These are phyloP conservation scores for Raphidocelis subcapitata DNA, from an alignment of 139 green algal species.

Conservation along the genomic window DNA sequence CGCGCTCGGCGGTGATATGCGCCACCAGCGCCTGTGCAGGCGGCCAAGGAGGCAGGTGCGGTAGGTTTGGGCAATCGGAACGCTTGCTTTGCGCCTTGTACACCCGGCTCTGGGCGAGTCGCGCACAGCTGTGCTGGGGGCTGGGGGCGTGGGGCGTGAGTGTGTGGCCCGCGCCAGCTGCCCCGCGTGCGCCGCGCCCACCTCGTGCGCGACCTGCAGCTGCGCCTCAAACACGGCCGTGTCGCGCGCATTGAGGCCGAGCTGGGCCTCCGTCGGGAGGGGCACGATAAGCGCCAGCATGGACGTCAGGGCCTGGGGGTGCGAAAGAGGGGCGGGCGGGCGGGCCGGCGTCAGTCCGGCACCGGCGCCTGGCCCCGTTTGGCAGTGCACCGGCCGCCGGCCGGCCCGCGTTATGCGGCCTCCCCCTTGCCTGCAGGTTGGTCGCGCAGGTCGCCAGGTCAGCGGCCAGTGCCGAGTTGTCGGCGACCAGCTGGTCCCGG, in stretches of 20 bases:
- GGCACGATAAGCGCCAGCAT: conserved; percentile 13
- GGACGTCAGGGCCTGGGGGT: conserved; percentile 5
- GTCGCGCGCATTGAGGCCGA: conserved; percentile 22
- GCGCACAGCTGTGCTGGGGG: no score
- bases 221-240: conserved; percentile 14
- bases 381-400: no score
- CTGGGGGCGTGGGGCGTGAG: no score
- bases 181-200: not conserved
- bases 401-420: no score
- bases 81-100: no score
- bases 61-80: not conserved
- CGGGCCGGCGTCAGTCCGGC: no score
- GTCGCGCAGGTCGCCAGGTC: conserved; percentile 22
- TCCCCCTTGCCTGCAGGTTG: conserved; percentile 28
- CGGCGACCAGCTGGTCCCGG: conserved; percentile 16
- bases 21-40: conserved; percentile 12
- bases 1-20: conserved; percentile 3
- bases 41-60: not conserved
- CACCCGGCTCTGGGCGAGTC: no score
- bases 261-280: conserved; percentile 1
- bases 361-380: no score
- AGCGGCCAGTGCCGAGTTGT: conserved; percentile 11
- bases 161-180: no score
- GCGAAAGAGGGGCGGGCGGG: no score
- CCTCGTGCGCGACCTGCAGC: conserved; percentile 16